Evolutionary conservation across 1,284 basidiomycete genomes (phyloP).

Genomic region (Golubevia pallescens): DNA sequence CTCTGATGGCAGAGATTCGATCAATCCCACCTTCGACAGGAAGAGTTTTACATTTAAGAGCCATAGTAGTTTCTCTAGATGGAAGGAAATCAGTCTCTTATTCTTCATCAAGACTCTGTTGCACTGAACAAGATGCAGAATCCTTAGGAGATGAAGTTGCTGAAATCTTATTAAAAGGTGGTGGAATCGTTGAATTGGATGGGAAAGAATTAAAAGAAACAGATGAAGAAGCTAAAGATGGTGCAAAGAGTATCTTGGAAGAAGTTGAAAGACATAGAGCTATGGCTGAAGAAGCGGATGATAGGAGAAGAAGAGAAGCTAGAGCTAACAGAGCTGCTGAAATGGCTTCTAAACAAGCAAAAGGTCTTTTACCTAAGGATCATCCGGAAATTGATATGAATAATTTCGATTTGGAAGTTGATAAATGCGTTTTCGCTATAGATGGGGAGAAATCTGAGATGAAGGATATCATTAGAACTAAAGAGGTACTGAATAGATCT

Average conservation of each 20-base stretch:
- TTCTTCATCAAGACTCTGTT: slow-evolving; percentile 26
- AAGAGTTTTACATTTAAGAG: slow-evolving; percentile 17
- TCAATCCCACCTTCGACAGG: slow-evolving; percentile 27
- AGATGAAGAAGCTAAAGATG: slow-evolving; percentile 10
- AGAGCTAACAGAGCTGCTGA: slow-evolving; percentile 4
- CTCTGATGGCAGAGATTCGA: background rate
- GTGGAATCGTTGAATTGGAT: too few species aligned
- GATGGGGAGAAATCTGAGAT: slow-evolving; percentile 14
- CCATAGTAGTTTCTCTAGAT: slow-evolving; percentile 62
- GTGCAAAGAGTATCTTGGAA: slow-evolving; percentile 48
- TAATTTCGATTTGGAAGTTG: background rate
- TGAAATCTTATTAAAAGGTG: slow-evolving; percentile 33
- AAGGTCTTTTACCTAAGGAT: background rate
- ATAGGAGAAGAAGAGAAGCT: slow-evolving; percentile 4
- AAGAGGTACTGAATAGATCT: slow-evolving; percentile 4
- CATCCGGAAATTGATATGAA: background rate
- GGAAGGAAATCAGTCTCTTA: slow-evolving; percentile 37
- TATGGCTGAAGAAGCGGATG: slow-evolving; percentile 53
- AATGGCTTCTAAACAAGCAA: slow-evolving; percentile 8
- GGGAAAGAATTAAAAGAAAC: too few species aligned
- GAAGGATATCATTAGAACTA: slow-evolving; percentile 3
- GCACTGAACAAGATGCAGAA: slow-evolving; percentile 34
- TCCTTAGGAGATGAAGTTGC: slow-evolving; percentile 47
- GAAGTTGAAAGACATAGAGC: slow-evolving; percentile 60
- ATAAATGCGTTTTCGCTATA: slow-evolving; percentile 10